Percentiles rank a stretch among this genome's conserved stretches.
These are phyloP conservation scores for Thermoascus crustaceus DNA, from an alignment of 2,329 filamentous ascomycete species.

Conservation along the genomic window DNA sequence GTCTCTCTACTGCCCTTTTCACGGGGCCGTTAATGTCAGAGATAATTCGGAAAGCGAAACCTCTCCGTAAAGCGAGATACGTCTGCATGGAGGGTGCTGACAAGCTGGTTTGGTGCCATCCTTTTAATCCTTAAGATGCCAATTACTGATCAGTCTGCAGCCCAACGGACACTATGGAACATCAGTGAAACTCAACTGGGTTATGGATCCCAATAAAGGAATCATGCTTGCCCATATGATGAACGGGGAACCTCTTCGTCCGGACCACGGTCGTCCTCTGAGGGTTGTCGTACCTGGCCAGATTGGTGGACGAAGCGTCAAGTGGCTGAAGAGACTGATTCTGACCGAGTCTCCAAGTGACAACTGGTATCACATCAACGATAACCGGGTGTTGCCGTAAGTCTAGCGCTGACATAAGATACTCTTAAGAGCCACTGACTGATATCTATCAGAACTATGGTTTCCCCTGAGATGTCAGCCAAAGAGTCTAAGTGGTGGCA, in stretches of 20 bases:
- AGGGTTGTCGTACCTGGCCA: slow-evolving; percentile 80
- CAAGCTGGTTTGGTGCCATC: slow-evolving; percentile 57
- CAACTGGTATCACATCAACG: slow-evolving; percentile 94
- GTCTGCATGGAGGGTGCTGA: slow-evolving; percentile 90
- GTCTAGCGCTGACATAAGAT: slow-evolving; percentile 11
- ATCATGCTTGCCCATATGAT: slow-evolving; percentile 85
- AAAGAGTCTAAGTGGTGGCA: slow-evolving; percentile 70
- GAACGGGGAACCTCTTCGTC: slow-evolving; percentile 73
- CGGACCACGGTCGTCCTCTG: slow-evolving; percentile 80
- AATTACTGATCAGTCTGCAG: slow-evolving; percentile 22
- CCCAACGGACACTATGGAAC: slow-evolving; percentile 88
- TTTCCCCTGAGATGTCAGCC: slow-evolving; percentile 71
- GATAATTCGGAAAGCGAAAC: slow-evolving; percentile 59
- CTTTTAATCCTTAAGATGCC: too few species aligned
- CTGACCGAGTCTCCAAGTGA: slow-evolving; percentile 72
- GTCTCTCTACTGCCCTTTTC: slow-evolving; percentile 78
- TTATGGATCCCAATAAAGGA: slow-evolving; percentile 70
- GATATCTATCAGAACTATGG: slow-evolving; percentile 51
- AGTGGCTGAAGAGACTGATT: slow-evolving; percentile 79
- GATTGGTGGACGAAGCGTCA: slow-evolving; percentile 86
- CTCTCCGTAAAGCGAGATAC: slow-evolving; percentile 63
- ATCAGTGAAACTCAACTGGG: slow-evolving; percentile 81
- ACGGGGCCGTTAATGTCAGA: slow-evolving; percentile 72
- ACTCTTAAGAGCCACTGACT: slow-evolving; percentile 1
- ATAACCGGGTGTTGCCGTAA: slow-evolving; percentile 75